These are phyloP conservation scores for Vaucheria bursata DNA, from an alignment of 352 stramenopile species.

Conservation along the genomic window DNA sequence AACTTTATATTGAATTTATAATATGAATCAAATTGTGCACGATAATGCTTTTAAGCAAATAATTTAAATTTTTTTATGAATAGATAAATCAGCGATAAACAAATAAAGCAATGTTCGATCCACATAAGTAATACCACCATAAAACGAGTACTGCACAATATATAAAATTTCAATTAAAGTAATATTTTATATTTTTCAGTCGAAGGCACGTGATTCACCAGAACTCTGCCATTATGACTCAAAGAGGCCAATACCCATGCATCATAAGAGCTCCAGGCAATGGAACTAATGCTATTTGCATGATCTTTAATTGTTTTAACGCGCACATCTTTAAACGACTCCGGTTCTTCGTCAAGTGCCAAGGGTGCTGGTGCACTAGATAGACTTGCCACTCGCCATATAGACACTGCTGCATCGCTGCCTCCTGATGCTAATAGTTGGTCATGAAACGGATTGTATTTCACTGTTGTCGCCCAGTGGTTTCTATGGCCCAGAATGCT, in stretches of 20 bases:
- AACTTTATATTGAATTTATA: too few relatives aligned
- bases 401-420: slow-evolving; percentile 79
- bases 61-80: too few relatives aligned
- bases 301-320: slow-evolving; percentile 79
- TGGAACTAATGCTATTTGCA: slow-evolving; percentile 81
- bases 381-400: slow-evolving; percentile 92
- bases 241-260: slow-evolving; percentile 90
- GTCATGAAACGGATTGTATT: slow-evolving; percentile 97
- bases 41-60: too few relatives aligned
- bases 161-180: too few relatives aligned
- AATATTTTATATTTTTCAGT: slow-evolving; percentile 99
- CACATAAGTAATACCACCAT: too few relatives aligned
- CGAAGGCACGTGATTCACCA: slow-evolving; percentile 89
- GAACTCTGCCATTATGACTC: slow-evolving; percentile 85
- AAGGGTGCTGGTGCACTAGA: slow-evolving; percentile 89
- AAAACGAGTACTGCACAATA: too few relatives aligned
- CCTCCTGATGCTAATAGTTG: slow-evolving; percentile 84
- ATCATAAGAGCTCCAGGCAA: slow-evolving; percentile 82
- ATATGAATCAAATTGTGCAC: too few relatives aligned
- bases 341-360: slow-evolving; percentile 60
- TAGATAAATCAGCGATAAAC: too few relatives aligned
- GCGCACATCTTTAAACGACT: slow-evolving; percentile 42
- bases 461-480: slow-evolving; percentile 62
- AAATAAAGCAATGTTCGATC: too few relatives aligned
- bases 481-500: slow-evolving; percentile 77